Evolutionary conservation across 345 rosid species (phyloP).

Genomic region (Euphorbia peplus): DNA sequence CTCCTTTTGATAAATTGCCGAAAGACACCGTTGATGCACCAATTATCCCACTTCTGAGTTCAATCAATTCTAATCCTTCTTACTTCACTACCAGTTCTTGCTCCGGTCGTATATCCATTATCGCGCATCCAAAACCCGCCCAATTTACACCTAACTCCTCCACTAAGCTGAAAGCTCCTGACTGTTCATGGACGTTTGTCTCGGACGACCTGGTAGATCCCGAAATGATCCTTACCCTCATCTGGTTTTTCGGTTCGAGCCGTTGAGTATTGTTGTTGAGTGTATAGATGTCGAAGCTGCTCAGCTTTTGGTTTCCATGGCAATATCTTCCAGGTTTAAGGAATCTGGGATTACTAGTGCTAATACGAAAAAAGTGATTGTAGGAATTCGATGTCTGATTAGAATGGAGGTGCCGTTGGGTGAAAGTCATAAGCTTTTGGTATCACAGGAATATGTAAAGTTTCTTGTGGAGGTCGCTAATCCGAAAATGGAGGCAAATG

Average conservation of each 20-base stretch:
- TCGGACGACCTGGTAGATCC: conserved; percentile 65
- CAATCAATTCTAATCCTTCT: conserved; percentile 62
- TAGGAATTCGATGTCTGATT: conserved; percentile 76
- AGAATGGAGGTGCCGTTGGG: conserved; percentile 88
- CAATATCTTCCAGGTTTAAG: conserved; percentile 68
- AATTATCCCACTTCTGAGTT: conserved; percentile 66
- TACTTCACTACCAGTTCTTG: conserved; percentile 95
- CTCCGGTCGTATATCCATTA: conserved; percentile 90
- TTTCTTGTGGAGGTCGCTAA: conserved; percentile 69
- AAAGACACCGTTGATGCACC: conserved; percentile 74
- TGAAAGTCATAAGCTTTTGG: conserved; percentile 44
- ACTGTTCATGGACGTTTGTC: conserved; percentile 80
- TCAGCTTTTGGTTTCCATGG: conserved; percentile 58
- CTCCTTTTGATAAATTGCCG: conserved; percentile 84
- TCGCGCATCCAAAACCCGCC: conserved; percentile 54
- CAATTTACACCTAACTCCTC: background rate
- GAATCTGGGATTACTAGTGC: conserved; percentile 85
- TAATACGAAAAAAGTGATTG: conserved; percentile 61
- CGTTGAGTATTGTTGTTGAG: conserved; percentile 77
- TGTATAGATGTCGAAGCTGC: conserved; percentile 65
- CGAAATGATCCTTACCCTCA: conserved; percentile 44
- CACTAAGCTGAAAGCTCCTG: conserved; percentile 67
- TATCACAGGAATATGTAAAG: conserved; percentile 60
- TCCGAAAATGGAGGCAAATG: conserved; percentile 83
- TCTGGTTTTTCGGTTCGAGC: conserved; percentile 80